These are phyloP conservation scores for Aspergillus novofumigatus DNA, from an alignment of 2,329 filamentous ascomycete species.

Conservation along the genomic window DNA sequence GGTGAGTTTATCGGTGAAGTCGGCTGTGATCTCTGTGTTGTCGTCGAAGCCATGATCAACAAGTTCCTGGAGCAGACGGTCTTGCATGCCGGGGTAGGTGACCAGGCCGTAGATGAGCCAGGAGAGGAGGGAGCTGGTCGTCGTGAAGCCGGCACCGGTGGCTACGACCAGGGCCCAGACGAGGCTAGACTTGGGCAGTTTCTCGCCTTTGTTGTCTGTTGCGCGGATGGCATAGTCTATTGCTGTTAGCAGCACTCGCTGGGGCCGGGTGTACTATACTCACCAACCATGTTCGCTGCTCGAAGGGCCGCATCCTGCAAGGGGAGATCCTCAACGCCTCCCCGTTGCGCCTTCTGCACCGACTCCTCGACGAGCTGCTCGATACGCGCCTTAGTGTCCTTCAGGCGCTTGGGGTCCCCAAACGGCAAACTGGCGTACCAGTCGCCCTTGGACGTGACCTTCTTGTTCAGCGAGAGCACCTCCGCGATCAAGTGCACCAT, in stretches of 20 bases:
- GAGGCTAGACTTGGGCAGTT: constrained; percentile 43
- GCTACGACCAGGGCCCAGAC: constrained; percentile 46
- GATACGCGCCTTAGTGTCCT: constrained; percentile 10
- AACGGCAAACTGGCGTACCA: constrained; percentile 59
- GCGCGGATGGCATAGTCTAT: constrained; percentile 52
- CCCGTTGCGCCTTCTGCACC: constrained; percentile 16
- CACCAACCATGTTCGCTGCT: constrained; percentile 35
- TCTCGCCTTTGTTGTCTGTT: constrained; percentile 51
- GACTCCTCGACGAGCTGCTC: constrained; percentile 21
- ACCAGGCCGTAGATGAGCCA: constrained; percentile 55
- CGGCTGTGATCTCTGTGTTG: constrained; percentile 44
- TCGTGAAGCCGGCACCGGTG: constrained; percentile 57
- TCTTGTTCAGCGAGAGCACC: constrained; percentile 55
- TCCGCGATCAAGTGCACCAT: constrained; percentile 52
- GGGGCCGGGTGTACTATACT: constrained; percentile 29
- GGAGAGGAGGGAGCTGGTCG: constrained; percentile 54
- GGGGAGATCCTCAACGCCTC: constrained; percentile 26
- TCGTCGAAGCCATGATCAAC: constrained; percentile 47
- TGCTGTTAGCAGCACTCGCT: background rate
- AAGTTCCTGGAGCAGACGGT: constrained; percentile 54
- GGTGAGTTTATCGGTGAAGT: constrained; percentile 45
- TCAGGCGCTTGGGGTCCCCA: constrained; percentile 49
- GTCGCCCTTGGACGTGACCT: constrained; percentile 49
- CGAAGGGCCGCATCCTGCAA: constrained; percentile 44
- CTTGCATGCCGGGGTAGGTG: constrained; percentile 53